These are phyloP conservation scores for Nitzschia sp. DNA, from an alignment of 108 stramenopile genomes.

Conservation along the genomic window DNA sequence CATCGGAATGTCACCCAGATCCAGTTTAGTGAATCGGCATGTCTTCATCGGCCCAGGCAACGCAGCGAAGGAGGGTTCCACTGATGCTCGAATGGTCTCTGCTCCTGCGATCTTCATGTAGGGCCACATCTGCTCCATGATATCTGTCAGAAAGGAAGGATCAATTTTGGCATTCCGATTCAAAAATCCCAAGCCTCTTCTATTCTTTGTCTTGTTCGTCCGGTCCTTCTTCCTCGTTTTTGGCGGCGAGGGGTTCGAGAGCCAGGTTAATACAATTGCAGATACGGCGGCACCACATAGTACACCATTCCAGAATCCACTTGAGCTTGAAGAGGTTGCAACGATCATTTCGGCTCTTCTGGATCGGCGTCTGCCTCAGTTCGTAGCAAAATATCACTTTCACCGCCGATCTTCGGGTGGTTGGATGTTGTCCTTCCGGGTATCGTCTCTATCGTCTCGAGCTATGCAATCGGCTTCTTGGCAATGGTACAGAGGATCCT, in stretches of 20 bases:
- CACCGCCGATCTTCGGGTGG: too few species aligned
- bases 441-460: too few species aligned
- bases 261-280: neutral
- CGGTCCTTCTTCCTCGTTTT: neutral
- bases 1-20: constrained; percentile 68
- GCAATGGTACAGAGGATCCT: too few species aligned
- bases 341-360: too few species aligned
- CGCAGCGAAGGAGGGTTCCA: constrained; percentile 57
- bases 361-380: too few species aligned
- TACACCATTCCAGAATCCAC: constrained; percentile 1
- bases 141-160: constrained; percentile 36
- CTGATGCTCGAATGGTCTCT: constrained; percentile 42
- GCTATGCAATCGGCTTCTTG: too few species aligned
- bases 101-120: constrained; percentile 47
- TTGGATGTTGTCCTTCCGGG: too few species aligned
- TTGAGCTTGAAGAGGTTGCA: neutral
- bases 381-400: too few species aligned
- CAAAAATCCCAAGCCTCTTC: neutral
- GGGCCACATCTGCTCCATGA: constrained; percentile 56
- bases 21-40: constrained; percentile 60
- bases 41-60: constrained; percentile 47
- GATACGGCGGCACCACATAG: constrained; percentile 2
- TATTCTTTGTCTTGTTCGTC: neutral
- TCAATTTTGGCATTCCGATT: neutral
- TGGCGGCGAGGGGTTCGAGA: neutral